These are phyloP conservation scores for Verticillium zaregamsianum DNA, from an alignment of 2,329 filamentous ascomycete genomes.

Conservation along the genomic window DNA sequence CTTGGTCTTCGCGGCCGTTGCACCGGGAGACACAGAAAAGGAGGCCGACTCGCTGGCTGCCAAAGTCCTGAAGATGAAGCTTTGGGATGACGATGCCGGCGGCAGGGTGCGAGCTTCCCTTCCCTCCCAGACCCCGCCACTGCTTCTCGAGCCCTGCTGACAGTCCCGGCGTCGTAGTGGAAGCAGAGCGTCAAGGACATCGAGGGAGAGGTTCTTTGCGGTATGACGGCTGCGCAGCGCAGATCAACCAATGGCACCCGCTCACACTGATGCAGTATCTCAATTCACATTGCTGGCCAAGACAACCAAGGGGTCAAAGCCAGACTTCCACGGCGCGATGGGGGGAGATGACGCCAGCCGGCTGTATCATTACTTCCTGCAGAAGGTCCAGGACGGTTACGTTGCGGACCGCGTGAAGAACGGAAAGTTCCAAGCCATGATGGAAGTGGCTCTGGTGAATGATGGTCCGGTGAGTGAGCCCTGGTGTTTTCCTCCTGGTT, in stretches of 20 bases:
- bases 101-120: slow-evolving; percentile 46
- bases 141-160: not conserved
- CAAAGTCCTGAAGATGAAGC: slow-evolving; percentile 83
- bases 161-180: slow-evolving; percentile 56
- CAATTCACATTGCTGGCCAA: slow-evolving; percentile 93
- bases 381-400: slow-evolving; percentile 71
- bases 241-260: not conserved
- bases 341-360: slow-evolving; percentile 71
- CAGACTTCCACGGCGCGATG: slow-evolving; percentile 88
- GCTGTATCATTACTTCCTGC: slow-evolving; percentile 80
- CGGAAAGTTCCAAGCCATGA: slow-evolving; percentile 98
- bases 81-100: slow-evolving; percentile 83
- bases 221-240: slow-evolving; percentile 44
- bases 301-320: slow-evolving; percentile 94
- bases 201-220: slow-evolving; percentile 87
- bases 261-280: slow-evolving; percentile 60
- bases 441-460: slow-evolving; percentile 92
- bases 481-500: too few relatives aligned
- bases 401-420: slow-evolving; percentile 75
- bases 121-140: slow-evolving; percentile 2
- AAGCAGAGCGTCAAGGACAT: slow-evolving; percentile 87
- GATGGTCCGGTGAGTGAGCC: slow-evolving; percentile 61
- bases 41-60: slow-evolving; percentile 79
- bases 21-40: slow-evolving; percentile 83
- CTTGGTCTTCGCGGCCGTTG: slow-evolving; percentile 86